These are phyloP conservation scores for Aspergillus hortae DNA, from an alignment of 2,329 filamentous ascomycete species.

Conservation along the genomic window DNA sequence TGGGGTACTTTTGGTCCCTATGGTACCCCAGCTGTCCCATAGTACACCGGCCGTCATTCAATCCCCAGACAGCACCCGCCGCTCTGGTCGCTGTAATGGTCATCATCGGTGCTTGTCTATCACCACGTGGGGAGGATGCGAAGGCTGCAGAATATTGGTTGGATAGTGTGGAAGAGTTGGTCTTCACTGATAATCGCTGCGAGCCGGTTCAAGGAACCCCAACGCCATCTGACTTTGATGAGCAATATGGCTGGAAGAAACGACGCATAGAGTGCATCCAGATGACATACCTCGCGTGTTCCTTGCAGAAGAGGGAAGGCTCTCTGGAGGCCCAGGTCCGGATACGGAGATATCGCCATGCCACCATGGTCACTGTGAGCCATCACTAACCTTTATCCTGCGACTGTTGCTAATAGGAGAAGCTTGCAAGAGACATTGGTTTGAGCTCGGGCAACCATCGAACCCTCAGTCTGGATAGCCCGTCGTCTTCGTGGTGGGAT, in stretches of 20 bases:
- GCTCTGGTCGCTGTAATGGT: constrained; percentile 24
- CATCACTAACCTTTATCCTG: neutral
- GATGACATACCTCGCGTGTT: constrained; percentile 22
- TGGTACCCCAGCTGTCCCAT: constrained; percentile 31
- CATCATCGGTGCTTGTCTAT: constrained; percentile 26
- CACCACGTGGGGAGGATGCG: constrained; percentile 13
- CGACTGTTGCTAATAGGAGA: neutral
- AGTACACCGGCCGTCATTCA: constrained; percentile 24
- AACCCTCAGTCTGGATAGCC: constrained; percentile 1
- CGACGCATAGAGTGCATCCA: constrained; percentile 18
- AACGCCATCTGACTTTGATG: neutral
- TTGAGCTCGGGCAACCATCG: constrained; percentile 15
- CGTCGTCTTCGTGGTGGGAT: constrained; percentile 17
- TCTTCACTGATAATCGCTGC: constrained; percentile 16
- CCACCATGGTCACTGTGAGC: constrained; percentile 20
- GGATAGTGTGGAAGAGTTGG: constrained; percentile 19
- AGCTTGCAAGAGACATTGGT: constrained; percentile 19
- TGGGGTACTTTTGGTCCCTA: constrained; percentile 25
- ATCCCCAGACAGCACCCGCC: constrained; percentile 10
- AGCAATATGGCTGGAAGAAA: constrained; percentile 7
- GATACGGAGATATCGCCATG: constrained; percentile 19
- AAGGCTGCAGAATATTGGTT: constrained; percentile 16
- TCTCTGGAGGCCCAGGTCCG: constrained; percentile 16
- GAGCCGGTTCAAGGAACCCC: neutral
- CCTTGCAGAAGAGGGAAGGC: constrained; percentile 24